Base-by-base conservation (phyloP, 1,139 yeast species). In the Arxiozyma slooffiae region DNA sequence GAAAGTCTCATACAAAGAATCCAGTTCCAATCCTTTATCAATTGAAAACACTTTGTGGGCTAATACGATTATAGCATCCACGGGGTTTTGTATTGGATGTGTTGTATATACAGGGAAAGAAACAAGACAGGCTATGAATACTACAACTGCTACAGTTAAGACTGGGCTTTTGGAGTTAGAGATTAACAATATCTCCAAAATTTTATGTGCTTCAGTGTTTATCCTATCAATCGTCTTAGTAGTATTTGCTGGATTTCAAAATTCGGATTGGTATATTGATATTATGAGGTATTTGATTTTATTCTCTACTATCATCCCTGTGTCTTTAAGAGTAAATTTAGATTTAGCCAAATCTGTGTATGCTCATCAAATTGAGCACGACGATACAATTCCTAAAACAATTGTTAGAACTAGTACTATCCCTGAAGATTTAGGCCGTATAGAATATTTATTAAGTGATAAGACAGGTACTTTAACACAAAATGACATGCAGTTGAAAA, bases 11-110 rank as follows among this genome's bases (percentile, higher is more conserved):
- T 75, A 74, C 57, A 73, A 74, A 46, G 78, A 76, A 45, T 76
- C 79, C 42, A 72, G 82, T 1, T 73, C 77, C 38, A 51, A 53
- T 18, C 90, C 96, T 3, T 71, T 94, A 36, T 75, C 85, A 1
- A 80, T 92, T 3, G 99, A 94, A 67, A 92, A 92, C 63, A 88
- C 98, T 0, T 69, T 94, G 62, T 94, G 99, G 99, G 97, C 97
- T 11, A 94, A 94, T 64, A 92, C 99, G 0, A 97, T 94, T 0
- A 72, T 94, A 37, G 98, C 98, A 0, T 85, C 96, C 0, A 59
- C 60, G 36, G 97, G 97, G 8, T 77, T 88, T 3, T 94, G 95
- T 16, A 72, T 89, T 39, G 98, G 96, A 1, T 81, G 92, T 60
- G 81, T 94, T 21, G 73, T 88, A 1, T 94, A 90, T 66, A 92